phyloP scores from a whole-genome alignment of 495 filamentous ascomycete species.

The Rostrohypoxylon terebratum region DNA sequence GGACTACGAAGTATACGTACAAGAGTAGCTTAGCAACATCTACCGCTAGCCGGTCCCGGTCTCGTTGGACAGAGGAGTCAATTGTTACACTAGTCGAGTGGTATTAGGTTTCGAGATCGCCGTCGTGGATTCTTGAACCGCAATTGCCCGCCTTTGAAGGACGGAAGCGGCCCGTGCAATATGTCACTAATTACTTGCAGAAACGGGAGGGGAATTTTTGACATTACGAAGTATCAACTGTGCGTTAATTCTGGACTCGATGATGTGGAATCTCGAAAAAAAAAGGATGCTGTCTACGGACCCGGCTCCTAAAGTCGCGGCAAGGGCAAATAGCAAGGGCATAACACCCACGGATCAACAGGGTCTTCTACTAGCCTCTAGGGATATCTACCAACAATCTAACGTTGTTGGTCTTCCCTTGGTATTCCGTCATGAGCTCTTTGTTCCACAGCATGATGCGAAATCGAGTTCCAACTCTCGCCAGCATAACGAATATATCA shows the following conservation, averaged over 20 bases:
- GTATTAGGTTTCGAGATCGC: slow-evolving; percentile 1
- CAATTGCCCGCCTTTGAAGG: not conserved
- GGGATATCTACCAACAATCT: slow-evolving; percentile 4
- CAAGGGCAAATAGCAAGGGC: slow-evolving; percentile 8
- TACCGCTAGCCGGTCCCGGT: not conserved
- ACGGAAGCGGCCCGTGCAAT: slow-evolving; percentile 6
- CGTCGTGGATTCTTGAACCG: not conserved
- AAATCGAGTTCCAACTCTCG: not conserved
- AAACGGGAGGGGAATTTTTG: not conserved
- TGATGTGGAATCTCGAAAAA: not conserved
- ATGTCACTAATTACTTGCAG: not conserved
- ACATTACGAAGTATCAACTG: not conserved
- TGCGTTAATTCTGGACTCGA: not conserved
- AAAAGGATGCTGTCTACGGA: not conserved
- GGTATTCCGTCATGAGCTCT: slow-evolving; percentile 3
- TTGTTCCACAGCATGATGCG: not conserved
- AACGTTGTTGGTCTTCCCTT: not conserved
- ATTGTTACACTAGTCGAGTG: not conserved
- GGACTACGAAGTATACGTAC: not conserved
- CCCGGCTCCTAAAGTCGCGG: not conserved
- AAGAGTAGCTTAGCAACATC: not conserved
- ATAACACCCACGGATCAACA: not conserved
- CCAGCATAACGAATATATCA: slow-evolving; percentile 11
- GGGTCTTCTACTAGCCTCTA: not conserved
- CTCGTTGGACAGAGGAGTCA: not conserved